Percentiles rank a stretch among this genome's conserved stretches.
phyloP scores from a whole-genome alignment of 2,329 filamentous ascomycete genomes.

The Balansia obtecta region DNA sequence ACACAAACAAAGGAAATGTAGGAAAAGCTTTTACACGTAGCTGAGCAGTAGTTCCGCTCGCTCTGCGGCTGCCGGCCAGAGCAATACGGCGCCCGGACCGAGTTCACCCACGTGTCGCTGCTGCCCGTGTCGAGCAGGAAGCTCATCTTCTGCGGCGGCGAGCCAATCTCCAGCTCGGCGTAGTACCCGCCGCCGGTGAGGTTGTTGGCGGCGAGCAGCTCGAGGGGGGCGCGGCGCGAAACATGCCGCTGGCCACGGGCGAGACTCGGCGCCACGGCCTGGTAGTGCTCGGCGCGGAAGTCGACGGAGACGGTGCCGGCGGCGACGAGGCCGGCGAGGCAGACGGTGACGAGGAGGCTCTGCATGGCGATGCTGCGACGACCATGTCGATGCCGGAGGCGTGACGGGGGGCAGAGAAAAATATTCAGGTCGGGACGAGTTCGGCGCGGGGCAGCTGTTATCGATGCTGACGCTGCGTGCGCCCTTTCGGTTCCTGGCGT shows the following conservation, averaged over 20 bases:
- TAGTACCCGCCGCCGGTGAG: constrained; percentile 43
- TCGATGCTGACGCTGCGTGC: no score
- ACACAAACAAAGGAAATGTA: no score
- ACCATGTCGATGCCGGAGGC: no score
- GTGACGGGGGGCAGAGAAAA: no score
- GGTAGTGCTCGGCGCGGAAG: constrained; percentile 8
- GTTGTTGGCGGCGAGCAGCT: constrained; percentile 35
- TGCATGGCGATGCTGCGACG: no score
- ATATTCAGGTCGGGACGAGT: no score
- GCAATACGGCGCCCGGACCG: constrained; percentile 49
- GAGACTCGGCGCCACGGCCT: not conserved
- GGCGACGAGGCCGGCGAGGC: constrained; percentile 10
- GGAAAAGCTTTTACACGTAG: constrained; percentile 2
- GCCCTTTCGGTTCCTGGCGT: no score
- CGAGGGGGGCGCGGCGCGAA: constrained; percentile 15
- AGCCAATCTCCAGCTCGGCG: constrained; percentile 44
- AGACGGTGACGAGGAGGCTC: constrained; percentile 7
- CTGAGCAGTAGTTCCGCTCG: constrained; percentile 6
- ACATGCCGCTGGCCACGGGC: no score
- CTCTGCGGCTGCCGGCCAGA: constrained; percentile 21
- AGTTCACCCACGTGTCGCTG: constrained; percentile 50
- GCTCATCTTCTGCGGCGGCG: constrained; percentile 40
- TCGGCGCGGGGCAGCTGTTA: no score
- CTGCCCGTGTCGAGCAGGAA: constrained; percentile 51
- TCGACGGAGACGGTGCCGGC: constrained; percentile 15